phyloP scores from a whole-genome alignment of 345 rosid species.

The Eutrema japonicum region DNA sequence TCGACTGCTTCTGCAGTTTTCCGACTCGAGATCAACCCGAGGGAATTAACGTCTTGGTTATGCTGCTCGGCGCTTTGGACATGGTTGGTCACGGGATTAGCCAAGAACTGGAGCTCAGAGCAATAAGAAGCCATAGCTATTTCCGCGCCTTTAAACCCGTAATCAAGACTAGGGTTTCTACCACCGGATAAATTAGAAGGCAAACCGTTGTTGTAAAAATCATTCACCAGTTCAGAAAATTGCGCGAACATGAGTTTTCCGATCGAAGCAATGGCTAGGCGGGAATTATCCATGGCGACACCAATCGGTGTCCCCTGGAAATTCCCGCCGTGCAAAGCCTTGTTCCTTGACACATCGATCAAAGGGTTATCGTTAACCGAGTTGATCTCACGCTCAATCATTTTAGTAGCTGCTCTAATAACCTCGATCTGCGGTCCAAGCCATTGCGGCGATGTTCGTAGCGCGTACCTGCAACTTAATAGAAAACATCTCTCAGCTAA shows the following conservation, averaged over 20 bases:
- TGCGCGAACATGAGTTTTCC: conserved; percentile 72
- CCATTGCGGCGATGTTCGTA: conserved; percentile 68
- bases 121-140: conserved; percentile 77
- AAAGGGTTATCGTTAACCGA: conserved; percentile 76
- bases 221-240: conserved; percentile 73
- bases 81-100: conserved; percentile 71
- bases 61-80: conserved; percentile 74
- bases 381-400: conserved; percentile 69
- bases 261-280: conserved; percentile 66
- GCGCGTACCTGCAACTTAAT: conserved; percentile 45
- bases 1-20: conserved; percentile 68
- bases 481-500: background rate
- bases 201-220: conserved; percentile 76
- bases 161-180: conserved; percentile 75
- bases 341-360: conserved; percentile 71
- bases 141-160: conserved; percentile 79
- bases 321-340: conserved; percentile 73
- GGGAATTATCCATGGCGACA: conserved; percentile 71
- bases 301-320: conserved; percentile 80
- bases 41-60: conserved; percentile 71
- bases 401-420: conserved; percentile 55
- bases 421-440: conserved; percentile 67
- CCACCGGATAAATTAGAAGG: conserved; percentile 74
- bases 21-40: conserved; percentile 63
- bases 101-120: conserved; percentile 67